Conservation (phyloP, 805 yeast genomes). For the Wickerhamomyces hampshirensis region DNA sequence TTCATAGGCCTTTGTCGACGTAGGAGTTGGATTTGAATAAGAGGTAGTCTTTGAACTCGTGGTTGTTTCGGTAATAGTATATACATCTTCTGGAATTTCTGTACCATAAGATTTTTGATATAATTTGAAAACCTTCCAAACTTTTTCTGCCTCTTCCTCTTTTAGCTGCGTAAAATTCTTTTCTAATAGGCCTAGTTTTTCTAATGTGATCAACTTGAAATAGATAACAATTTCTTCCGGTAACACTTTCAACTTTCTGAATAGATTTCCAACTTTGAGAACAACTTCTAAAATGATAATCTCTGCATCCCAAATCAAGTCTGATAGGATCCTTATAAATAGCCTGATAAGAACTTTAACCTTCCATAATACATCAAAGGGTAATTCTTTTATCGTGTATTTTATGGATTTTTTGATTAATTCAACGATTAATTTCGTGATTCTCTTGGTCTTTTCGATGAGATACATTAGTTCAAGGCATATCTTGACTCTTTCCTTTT, state of each 20-base stretch:
- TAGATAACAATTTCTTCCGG: constrained; percentile 17
- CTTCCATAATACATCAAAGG: constrained; percentile 18
- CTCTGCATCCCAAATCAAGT: constrained; percentile 19
- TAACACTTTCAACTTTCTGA: constrained; percentile 11
- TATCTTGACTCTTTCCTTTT: constrained; percentile 8
- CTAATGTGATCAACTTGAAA: constrained; percentile 12
- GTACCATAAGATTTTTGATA: background rate
- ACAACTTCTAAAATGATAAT: constrained; percentile 12
- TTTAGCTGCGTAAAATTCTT: background rate
- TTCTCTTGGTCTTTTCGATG: constrained; percentile 20
- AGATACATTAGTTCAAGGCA: constrained; percentile 17
- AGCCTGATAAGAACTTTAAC: constrained; percentile 15
- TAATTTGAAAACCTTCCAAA: constrained; percentile 1
- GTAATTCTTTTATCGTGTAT: constrained; percentile 13
- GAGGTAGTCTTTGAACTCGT: too few relatives aligned
- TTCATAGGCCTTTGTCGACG: too few relatives aligned
- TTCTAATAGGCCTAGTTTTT: constrained; percentile 11
- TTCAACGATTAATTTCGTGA: constrained; percentile 11
- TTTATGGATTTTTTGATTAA: constrained; percentile 14
- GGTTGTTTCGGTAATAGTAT: too few relatives aligned
- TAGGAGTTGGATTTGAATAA: too few relatives aligned
- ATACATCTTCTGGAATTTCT: background rate
- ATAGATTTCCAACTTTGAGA: constrained; percentile 10
- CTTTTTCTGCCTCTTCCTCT: constrained; percentile 2
- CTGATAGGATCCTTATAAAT: constrained; percentile 13